Conservation (phyloP, 257 asterid genomes). For the Scutellaria galericulata region DNA sequence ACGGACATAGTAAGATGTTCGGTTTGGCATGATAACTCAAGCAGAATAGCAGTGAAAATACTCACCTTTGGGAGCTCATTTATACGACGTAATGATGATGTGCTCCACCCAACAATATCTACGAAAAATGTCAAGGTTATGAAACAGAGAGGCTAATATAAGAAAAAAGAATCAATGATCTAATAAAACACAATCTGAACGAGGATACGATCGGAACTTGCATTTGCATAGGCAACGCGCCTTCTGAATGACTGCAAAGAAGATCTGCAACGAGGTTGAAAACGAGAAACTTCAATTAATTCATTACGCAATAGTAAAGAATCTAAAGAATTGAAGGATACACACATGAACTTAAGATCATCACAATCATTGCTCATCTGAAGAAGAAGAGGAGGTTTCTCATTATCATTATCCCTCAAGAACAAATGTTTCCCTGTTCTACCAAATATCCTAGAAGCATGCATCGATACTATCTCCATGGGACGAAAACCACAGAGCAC, state of each 20-base stretch:
- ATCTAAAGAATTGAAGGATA: slow-evolving; percentile 1
- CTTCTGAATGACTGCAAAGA: slow-evolving; percentile 79
- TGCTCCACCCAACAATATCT: slow-evolving; percentile 38
- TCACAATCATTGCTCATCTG: slow-evolving; percentile 73
- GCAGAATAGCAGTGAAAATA: neutral
- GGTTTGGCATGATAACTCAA: neutral
- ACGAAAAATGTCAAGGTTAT: slow-evolving; percentile 27
- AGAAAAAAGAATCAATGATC: neutral
- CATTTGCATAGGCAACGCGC: slow-evolving; percentile 83
- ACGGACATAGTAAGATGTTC: neutral
- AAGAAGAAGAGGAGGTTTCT: slow-evolving; percentile 83
- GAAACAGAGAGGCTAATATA: neutral
- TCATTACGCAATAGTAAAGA: neutral
- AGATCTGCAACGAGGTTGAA: slow-evolving; percentile 57
- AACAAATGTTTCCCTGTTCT: slow-evolving; percentile 82
- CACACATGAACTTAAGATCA: slow-evolving; percentile 84
- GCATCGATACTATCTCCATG: slow-evolving; percentile 71
- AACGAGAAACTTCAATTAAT: slow-evolving; percentile 8
- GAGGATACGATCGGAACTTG: slow-evolving; percentile 83
- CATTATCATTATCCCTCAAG: slow-evolving; percentile 61
- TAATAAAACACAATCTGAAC: neutral
- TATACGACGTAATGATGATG: slow-evolving; percentile 31
- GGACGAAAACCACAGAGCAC: slow-evolving; percentile 71
- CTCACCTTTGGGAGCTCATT: slow-evolving; percentile 35
- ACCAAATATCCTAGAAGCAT: slow-evolving; percentile 70